Evolutionary conservation across 352 stramenopile genomes (phyloP).

Genomic region (Phytopythium kandeliae): DNA sequence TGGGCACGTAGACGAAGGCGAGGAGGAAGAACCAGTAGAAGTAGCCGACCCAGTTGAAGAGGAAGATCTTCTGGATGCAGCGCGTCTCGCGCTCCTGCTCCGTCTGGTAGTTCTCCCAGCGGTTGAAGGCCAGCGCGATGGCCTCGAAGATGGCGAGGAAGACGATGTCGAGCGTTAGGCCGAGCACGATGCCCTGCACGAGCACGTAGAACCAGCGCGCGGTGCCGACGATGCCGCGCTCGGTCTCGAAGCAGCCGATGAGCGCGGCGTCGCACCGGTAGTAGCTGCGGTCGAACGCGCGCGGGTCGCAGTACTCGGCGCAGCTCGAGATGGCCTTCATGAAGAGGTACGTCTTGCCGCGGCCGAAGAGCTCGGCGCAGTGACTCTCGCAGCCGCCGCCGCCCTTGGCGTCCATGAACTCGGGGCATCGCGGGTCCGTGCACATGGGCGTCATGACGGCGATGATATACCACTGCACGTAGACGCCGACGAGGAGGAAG

Average conservation of each 20-base stretch:
- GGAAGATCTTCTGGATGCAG: conserved; percentile 55
- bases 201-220: conserved; percentile 65
- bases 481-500: conserved; percentile 49
- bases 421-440: conserved; percentile 44
- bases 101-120: conserved; percentile 61
- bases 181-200: conserved; percentile 51
- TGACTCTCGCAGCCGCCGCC: conserved; percentile 25
- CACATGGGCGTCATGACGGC: conserved; percentile 64
- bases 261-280: conserved; percentile 46
- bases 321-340: conserved; percentile 42
- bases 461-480: conserved; percentile 70
- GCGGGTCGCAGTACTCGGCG: conserved; percentile 32
- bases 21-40: conserved; percentile 71
- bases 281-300: conserved; percentile 36
- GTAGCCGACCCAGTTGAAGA: conserved; percentile 72
- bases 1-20: conserved; percentile 57
- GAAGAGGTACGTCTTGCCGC: conserved; percentile 41
- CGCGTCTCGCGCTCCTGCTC: conserved; percentile 46
- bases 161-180: conserved; percentile 57
- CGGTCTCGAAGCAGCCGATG: conserved; percentile 44
- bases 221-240: conserved; percentile 48
- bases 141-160: conserved; percentile 58
- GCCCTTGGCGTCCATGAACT: conserved; percentile 23
- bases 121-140: conserved; percentile 45
- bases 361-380: conserved; percentile 41